Conservation (phyloP, 768 basidiomycete genomes). For the Leccinum truebloodii region DNA sequence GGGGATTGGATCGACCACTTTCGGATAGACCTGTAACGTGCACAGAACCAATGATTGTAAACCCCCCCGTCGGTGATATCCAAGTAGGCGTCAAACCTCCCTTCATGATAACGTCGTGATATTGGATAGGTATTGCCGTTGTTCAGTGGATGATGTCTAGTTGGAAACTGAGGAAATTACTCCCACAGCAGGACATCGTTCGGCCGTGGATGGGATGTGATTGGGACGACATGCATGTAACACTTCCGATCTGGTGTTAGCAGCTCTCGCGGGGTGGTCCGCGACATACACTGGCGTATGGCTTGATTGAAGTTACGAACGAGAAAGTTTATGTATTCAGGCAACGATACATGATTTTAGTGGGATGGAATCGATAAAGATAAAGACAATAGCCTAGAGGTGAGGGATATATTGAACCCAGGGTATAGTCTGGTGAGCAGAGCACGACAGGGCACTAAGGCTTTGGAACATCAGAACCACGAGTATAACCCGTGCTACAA, state of each 20-base stretch:
- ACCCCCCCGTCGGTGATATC: no score
- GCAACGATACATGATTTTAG: no score
- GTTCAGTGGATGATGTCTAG: no score
- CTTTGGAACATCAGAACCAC: neutral
- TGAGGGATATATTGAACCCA: neutral
- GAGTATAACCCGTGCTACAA: neutral
- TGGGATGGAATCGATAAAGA: neutral
- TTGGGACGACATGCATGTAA: slow-evolving; percentile 52
- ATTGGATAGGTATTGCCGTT: no score
- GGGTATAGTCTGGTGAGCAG: neutral
- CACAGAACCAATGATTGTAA: no score
- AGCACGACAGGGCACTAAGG: neutral
- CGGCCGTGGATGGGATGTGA: slow-evolving; percentile 43
- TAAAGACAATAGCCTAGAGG: neutral
- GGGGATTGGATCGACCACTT: no score
- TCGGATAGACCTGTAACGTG: no score
- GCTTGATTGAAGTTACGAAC: neutral
- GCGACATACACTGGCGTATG: no score
- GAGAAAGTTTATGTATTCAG: slow-evolving; percentile 10
- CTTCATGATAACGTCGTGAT: no score
- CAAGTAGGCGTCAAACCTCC: no score
- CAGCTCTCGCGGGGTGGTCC: no score
- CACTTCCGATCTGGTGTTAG: no score
- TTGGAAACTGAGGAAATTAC: slow-evolving; percentile 40
- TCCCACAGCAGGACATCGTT: slow-evolving; percentile 22